Conservation (phyloP, 1,139 yeast species). For the Pichia inconspicua region DNA sequence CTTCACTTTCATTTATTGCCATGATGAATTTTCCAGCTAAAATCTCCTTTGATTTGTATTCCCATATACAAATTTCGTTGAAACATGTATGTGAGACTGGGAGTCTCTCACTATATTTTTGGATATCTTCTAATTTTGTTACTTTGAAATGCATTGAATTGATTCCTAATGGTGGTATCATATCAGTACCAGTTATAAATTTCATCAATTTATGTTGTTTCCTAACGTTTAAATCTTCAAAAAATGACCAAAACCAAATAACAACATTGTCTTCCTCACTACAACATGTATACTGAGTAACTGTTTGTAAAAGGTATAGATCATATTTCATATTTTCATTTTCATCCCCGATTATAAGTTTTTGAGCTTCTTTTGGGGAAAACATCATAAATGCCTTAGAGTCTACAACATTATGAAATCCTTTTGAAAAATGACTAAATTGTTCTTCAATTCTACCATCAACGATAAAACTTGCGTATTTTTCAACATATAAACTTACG, state of each 20-base stretch:
- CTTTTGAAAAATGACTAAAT: constrained; percentile 52
- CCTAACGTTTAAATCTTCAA: constrained; percentile 36
- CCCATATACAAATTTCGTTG: constrained; percentile 74
- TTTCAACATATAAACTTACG: constrained; percentile 50
- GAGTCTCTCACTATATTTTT: constrained; percentile 37
- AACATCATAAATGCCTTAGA: constrained; percentile 76
- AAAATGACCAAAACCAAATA: constrained; percentile 81
- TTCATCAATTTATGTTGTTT: constrained; percentile 57
- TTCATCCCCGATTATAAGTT: constrained; percentile 71
- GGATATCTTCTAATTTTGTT: constrained; percentile 39
- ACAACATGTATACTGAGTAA: constrained; percentile 70
- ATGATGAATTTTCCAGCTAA: constrained; percentile 47
- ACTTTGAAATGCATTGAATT: constrained; percentile 65
- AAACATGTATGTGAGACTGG: constrained; percentile 94
- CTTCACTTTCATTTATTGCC: constrained; percentile 76
- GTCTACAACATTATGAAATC: constrained; percentile 70
- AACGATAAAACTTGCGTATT: constrained; percentile 54
- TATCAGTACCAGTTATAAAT: constrained; percentile 85
- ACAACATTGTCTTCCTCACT: constrained; percentile 38
- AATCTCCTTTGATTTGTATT: constrained; percentile 47
- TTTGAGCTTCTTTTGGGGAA: constrained; percentile 72
- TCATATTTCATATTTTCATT: constrained; percentile 44
- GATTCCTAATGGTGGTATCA: constrained; percentile 89
- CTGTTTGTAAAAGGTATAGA: constrained; percentile 54
- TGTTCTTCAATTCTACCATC: constrained; percentile 46